Conservation (phyloP, 2,329 filamentous ascomycete species). For the Sporothrix curviconia region DNA sequence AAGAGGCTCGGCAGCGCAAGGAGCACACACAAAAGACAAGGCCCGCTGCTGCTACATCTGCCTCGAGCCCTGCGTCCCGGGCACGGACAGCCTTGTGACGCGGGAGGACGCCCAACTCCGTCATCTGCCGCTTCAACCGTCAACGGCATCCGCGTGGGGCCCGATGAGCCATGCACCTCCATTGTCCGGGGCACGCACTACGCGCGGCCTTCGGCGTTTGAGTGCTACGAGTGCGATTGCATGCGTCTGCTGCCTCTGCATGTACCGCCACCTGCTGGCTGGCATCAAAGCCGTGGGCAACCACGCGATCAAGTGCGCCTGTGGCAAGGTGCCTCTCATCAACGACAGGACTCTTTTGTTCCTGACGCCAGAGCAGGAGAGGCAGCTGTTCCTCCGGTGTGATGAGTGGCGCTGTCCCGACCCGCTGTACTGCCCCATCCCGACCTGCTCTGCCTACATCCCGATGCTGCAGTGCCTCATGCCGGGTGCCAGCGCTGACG, state of each 20-base stretch:
- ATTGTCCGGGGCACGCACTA: neutral
- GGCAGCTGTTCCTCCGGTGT: neutral
- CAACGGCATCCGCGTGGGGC: neutral
- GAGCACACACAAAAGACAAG: no score
- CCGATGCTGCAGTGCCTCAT: slow-evolving; percentile 1
- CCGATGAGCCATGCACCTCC: neutral
- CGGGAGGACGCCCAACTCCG: neutral
- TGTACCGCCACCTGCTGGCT: neutral
- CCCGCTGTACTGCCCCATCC: slow-evolving; percentile 1
- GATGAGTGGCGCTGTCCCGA: slow-evolving; percentile 3
- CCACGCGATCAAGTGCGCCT: neutral
- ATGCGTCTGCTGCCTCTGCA: neutral
- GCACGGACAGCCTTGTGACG: neutral
- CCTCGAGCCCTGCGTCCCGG: neutral
- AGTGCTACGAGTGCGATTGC: neutral
- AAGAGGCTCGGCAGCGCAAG: no score
- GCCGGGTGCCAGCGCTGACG: no score
- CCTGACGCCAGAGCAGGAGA: neutral
- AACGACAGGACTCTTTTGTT: neutral
- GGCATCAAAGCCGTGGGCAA: neutral
- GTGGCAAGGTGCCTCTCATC: neutral
- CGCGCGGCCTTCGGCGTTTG: neutral
- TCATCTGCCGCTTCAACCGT: neutral
- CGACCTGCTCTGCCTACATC: slow-evolving; percentile 1
- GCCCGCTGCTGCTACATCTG: neutral